These are phyloP conservation scores for Chlamydomonas sp. DNA, from an alignment of 139 green algal species.

Conservation along the genomic window DNA sequence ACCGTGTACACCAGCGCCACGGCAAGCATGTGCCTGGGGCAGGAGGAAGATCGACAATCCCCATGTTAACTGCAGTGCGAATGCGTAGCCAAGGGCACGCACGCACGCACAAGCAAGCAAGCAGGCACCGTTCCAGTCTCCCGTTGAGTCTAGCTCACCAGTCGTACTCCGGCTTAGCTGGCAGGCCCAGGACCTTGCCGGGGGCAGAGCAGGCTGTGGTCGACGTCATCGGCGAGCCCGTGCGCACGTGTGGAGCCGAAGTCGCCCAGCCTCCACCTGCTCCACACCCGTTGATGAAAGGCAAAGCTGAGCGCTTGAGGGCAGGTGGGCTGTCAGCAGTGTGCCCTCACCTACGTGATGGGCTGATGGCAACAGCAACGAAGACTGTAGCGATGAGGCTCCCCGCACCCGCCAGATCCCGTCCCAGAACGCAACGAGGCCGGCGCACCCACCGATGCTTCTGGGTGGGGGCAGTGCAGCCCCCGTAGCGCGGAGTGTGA, in stretches of 20 bases:
- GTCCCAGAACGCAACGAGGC: no score
- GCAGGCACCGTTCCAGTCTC: not conserved
- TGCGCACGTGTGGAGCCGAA: conserved; percentile 8
- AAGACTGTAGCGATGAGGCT: no score
- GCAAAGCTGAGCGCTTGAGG: not conserved
- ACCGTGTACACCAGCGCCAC: conserved; percentile 18
- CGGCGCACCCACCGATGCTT: no score
- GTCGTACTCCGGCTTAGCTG: not conserved
- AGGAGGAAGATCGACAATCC: not conserved
- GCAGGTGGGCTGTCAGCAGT: not conserved
- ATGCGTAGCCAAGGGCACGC: not conserved
- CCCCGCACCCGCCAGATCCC: no score
- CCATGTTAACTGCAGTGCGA: no score
- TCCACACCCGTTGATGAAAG: not conserved
- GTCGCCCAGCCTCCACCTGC: conserved; percentile 30
- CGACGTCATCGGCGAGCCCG: not conserved
- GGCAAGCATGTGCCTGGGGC: conserved; percentile 28
- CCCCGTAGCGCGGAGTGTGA: no score
- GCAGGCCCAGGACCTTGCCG: not conserved
- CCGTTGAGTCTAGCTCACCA: not conserved
- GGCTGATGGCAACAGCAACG: no score
- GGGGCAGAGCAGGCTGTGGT: conserved; percentile 16
- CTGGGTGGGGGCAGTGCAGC: no score
- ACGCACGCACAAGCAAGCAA: not conserved
- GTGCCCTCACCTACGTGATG: no score